These are phyloP conservation scores for Fraxinus albicans DNA, from an alignment of 305 asterid species.

Conservation along the genomic window DNA sequence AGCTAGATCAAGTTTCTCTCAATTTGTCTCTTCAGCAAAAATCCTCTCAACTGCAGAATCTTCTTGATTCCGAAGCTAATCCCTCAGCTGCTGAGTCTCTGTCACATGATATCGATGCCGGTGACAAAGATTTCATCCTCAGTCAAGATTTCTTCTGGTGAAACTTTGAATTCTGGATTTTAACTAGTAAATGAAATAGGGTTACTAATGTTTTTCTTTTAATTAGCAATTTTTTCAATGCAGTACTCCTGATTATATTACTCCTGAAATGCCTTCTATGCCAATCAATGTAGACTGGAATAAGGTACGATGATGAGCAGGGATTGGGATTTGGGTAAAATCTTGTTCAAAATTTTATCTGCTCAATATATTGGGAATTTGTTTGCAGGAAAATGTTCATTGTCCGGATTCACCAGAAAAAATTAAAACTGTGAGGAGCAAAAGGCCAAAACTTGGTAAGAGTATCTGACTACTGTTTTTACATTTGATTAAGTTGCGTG, in stretches of 20 bases:
- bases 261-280: slow-evolving; percentile 70
- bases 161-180: neutral
- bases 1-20: slow-evolving; percentile 47
- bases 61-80: slow-evolving; percentile 44
- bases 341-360: neutral
- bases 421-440: slow-evolving; percentile 43
- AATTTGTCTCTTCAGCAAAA: slow-evolving; percentile 35
- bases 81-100: slow-evolving; percentile 28
- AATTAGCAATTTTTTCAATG: neutral
- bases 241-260: slow-evolving; percentile 88
- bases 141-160: slow-evolving; percentile 98
- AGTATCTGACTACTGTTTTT: neutral
- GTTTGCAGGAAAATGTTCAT: slow-evolving; percentile 48
- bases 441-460: slow-evolving; percentile 64
- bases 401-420: slow-evolving; percentile 86
- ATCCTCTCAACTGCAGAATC: slow-evolving; percentile 50
- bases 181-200: neutral
- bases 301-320: slow-evolving; percentile 35
- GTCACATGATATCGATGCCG: slow-evolving; percentile 39
- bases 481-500: neutral
- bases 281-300: slow-evolving; percentile 34
- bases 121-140: slow-evolving; percentile 71
- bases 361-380: slow-evolving; percentile 14
- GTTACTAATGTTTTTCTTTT: neutral
- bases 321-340: neutral